Evolutionary conservation across 768 basidiomycete species (phyloP).

Genomic region (Lactarius psammicola): DNA sequence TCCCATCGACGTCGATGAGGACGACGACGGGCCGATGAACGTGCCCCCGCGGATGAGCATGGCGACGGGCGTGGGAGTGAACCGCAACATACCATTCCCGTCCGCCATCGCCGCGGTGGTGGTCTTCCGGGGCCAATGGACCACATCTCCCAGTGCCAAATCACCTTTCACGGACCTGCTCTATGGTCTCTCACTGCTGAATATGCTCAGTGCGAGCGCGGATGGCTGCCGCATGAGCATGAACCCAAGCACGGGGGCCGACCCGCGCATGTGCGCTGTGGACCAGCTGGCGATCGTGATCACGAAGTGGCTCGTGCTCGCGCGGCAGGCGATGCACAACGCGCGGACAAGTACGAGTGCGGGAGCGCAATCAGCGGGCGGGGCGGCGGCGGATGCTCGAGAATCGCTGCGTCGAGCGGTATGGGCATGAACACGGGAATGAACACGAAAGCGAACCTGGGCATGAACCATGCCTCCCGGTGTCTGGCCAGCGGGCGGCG

Average conservation of each 20-base stretch:
- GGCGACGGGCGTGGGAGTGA: conserved; percentile 36
- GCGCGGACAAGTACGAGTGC: conserved; percentile 92
- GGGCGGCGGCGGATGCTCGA: conserved; percentile 31
- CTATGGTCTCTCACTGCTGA: conserved; percentile 45
- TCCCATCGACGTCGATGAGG: conserved; percentile 44
- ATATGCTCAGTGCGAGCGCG: conserved; percentile 42
- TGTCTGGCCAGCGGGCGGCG: conserved; percentile 42
- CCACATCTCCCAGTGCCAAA: conserved; percentile 15
- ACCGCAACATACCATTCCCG: conserved; percentile 25
- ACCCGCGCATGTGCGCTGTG: conserved; percentile 46
- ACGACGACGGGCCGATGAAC: conserved; percentile 28
- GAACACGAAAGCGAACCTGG: conserved; percentile 29
- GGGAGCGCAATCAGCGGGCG: conserved; percentile 48
- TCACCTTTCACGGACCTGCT: conserved; percentile 32
- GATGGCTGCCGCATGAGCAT: conserved; percentile 3
- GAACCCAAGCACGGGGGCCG: conserved; percentile 8
- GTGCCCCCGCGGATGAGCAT: conserved; percentile 38
- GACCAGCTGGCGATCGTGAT: conserved; percentile 86
- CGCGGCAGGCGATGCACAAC: conserved; percentile 84
- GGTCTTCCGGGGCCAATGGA: conserved; percentile 37
- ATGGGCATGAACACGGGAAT: conserved; percentile 37
- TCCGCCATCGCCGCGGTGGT: conserved; percentile 27
- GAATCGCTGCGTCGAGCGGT: conserved; percentile 34
- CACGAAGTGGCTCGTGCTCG: conserved; percentile 87
- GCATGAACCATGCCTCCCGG: conserved; percentile 32